phyloP scores from a whole-genome alignment of 2,329 filamentous ascomycete species.

The Cadophora gregata region DNA sequence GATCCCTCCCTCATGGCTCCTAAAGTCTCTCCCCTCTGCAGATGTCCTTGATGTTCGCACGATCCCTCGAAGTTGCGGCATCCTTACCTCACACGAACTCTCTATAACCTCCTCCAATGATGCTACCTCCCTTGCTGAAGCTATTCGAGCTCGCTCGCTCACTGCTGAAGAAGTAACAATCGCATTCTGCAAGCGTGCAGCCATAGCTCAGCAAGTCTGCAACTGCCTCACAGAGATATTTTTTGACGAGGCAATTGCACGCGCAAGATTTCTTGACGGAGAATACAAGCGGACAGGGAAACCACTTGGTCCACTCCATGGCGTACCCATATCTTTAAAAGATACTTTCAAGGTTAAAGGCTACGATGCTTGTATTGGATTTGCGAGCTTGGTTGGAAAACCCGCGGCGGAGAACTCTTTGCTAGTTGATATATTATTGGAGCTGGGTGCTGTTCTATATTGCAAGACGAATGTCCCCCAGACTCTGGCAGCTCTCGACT shows the following conservation, averaged over 20 bases:
- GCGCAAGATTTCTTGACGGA: slow-evolving; percentile 53
- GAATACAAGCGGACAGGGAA: slow-evolving; percentile 48
- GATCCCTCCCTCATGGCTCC: slow-evolving; percentile 41
- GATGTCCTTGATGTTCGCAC: slow-evolving; percentile 35
- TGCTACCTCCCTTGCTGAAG: slow-evolving; percentile 39
- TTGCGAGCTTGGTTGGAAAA: slow-evolving; percentile 59
- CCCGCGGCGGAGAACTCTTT: slow-evolving; percentile 59
- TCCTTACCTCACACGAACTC: slow-evolving; percentile 38
- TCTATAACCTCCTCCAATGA: slow-evolving; percentile 41
- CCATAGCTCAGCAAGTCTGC: slow-evolving; percentile 55
- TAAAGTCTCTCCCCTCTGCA: slow-evolving; percentile 32
- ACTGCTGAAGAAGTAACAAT: slow-evolving; percentile 48
- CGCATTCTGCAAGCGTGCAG: slow-evolving; percentile 58
- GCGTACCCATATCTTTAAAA: slow-evolving; percentile 63
- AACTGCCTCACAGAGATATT: slow-evolving; percentile 56
- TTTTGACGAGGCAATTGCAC: slow-evolving; percentile 53
- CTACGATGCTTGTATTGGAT: slow-evolving; percentile 59
- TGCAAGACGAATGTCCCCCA: slow-evolving; percentile 74
- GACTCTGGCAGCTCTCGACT: slow-evolving; percentile 60
- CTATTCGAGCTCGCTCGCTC: slow-evolving; percentile 31
- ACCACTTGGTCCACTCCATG: slow-evolving; percentile 65
- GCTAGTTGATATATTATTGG: slow-evolving; percentile 62
- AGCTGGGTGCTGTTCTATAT: slow-evolving; percentile 69
- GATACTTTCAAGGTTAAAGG: slow-evolving; percentile 64
- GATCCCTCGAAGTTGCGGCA: slow-evolving; percentile 35